phyloP scores from a whole-genome alignment of 805 yeast species.

The Yamadazyma akitaensis region DNA sequence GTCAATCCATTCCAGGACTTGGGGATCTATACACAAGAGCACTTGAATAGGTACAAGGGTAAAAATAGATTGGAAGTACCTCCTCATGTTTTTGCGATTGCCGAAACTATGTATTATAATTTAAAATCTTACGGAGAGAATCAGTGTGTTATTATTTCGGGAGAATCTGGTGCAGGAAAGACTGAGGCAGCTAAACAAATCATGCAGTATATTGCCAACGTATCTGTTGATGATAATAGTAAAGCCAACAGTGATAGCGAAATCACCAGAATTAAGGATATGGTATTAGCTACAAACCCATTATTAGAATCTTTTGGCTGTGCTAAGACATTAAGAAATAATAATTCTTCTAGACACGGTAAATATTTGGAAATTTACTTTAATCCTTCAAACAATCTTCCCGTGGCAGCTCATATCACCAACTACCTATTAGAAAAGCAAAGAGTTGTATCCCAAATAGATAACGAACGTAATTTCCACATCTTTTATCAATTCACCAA shows the following conservation, averaged over 20 bases:
- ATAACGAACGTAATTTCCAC: constrained; percentile 92
- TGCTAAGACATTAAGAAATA: constrained; percentile 86
- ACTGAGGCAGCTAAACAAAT: constrained; percentile 97
- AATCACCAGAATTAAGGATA: constrained; percentile 86
- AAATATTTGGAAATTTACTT: constrained; percentile 90
- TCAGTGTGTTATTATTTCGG: constrained; percentile 96
- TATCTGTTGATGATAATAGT: constrained; percentile 60
- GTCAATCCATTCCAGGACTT: constrained; percentile 95
- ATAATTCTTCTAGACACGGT: constrained; percentile 90
- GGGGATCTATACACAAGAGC: constrained; percentile 87
- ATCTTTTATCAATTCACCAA: constrained; percentile 95
- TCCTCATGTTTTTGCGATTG: constrained; percentile 97
- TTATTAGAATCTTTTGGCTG: constrained; percentile 88
- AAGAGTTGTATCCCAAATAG: constrained; percentile 93
- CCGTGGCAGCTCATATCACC: constrained; percentile 93
- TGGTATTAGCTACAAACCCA: constrained; percentile 97
- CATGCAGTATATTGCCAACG: constrained; percentile 94
- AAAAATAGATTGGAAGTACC: constrained; percentile 94
- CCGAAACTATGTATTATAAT: constrained; percentile 94
- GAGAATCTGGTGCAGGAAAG: constrained; percentile 97
- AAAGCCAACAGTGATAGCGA: constrained; percentile 21
- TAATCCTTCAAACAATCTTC: constrained; percentile 69
- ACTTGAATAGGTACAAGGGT: constrained; percentile 75
- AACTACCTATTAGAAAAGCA: constrained; percentile 92
- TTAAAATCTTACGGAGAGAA: constrained; percentile 90